A percentile compares a stretch with the other conserved stretches of the same genome.
phyloP scores from a whole-genome alignment of 2,329 filamentous ascomycete species.

The Pseudomassariella vexata region DNA sequence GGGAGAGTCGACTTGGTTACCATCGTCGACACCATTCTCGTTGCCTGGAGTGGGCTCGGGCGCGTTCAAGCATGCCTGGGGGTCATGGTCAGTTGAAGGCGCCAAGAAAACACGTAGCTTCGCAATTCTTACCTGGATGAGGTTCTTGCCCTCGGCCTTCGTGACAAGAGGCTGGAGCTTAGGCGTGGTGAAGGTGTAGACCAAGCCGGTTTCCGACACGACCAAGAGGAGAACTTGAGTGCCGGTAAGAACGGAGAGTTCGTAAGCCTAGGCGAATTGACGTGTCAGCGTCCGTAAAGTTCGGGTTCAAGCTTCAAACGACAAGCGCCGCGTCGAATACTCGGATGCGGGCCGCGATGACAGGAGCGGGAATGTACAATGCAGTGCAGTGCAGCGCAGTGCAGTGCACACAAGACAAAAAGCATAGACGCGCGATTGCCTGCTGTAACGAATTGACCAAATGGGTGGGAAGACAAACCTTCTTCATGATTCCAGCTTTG shows the following conservation, averaged over 20 bases:
- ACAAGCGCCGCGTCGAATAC: too few species aligned
- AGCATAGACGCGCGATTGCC: too few species aligned
- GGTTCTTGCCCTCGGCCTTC: slow-evolving; percentile 97
- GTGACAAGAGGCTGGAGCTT: slow-evolving; percentile 98
- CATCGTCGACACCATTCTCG: slow-evolving; percentile 75
- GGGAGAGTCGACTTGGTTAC: slow-evolving; percentile 77
- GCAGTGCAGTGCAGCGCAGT: neutral
- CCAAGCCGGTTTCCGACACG: slow-evolving; percentile 92
- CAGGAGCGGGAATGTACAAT: too few species aligned
- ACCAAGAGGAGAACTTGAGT: slow-evolving; percentile 96
- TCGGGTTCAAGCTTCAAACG: too few species aligned
- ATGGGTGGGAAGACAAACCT: slow-evolving; percentile 56
- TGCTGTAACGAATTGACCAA: slow-evolving; percentile 8
- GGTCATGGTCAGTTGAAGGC: slow-evolving; percentile 8
- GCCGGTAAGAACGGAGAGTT: slow-evolving; percentile 92
- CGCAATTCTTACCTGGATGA: slow-evolving; percentile 71
- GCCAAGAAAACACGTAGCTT: slow-evolving; percentile 11
- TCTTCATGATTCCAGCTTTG: slow-evolving; percentile 99
- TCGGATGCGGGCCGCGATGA: too few species aligned
- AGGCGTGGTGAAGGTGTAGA: slow-evolving; percentile 97
- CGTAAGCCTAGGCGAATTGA: slow-evolving; percentile 67
- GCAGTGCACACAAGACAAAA: slow-evolving; percentile 11
- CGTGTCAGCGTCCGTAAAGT: slow-evolving; percentile 10
- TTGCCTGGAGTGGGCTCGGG: slow-evolving; percentile 79
- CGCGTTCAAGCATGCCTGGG: slow-evolving; percentile 88